These are phyloP conservation scores for Xylaria palmicola DNA, from an alignment of 495 filamentous ascomycete species.

Conservation along the genomic window DNA sequence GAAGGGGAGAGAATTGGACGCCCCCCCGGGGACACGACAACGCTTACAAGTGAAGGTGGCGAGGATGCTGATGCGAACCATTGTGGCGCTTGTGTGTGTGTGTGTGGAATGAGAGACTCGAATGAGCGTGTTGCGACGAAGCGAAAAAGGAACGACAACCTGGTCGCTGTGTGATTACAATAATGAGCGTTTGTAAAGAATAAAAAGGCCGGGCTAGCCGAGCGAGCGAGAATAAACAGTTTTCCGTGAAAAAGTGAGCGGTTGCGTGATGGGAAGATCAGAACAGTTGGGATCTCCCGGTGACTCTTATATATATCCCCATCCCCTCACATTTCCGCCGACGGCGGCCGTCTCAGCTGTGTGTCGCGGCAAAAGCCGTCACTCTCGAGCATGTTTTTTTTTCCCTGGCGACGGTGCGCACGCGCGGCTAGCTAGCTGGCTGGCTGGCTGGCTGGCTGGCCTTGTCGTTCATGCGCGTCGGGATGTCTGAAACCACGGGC, in stretches of 20 bases:
- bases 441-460: no score
- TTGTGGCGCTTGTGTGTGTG: slow-evolving; percentile 9
- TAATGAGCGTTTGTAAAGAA: neutral
- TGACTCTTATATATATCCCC: neutral
- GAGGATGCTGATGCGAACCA: slow-evolving; percentile 13
- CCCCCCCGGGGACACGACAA: no score
- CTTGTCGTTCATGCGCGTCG: no score
- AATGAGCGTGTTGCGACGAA: neutral
- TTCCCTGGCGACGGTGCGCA: neutral
- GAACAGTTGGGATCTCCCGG: neutral
- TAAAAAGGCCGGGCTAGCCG: slow-evolving; percentile 8
- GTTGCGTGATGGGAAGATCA: neutral
- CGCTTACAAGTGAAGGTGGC: slow-evolving; percentile 11
- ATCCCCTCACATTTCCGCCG: neutral
- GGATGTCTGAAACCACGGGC: slow-evolving; percentile 7
- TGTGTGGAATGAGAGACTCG: neutral
- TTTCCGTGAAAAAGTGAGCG: neutral
- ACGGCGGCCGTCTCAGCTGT: neutral
- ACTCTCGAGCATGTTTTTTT: neutral
- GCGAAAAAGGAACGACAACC: neutral
- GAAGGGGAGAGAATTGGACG: neutral
- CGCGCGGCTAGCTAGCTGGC: neutral
- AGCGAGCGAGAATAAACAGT: neutral
- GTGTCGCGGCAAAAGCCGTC: neutral
- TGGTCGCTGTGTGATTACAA: slow-evolving; percentile 4